These are phyloP conservation scores for Paxillus involutus DNA, from an alignment of 768 basidiomycete genomes.

Conservation along the genomic window DNA sequence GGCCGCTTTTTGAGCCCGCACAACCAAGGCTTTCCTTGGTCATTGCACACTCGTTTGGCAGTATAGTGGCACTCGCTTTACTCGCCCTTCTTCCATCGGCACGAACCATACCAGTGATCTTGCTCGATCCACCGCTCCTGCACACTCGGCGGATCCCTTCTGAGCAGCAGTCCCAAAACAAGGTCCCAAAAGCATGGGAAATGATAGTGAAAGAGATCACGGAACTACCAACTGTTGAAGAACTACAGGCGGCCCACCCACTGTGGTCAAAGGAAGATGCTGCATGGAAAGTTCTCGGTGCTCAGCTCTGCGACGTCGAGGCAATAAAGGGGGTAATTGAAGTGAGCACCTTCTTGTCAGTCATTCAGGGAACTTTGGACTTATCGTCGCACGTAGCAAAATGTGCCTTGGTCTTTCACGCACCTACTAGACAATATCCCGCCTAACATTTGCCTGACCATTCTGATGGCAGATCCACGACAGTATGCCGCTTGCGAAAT, in stretches of 20 bases:
- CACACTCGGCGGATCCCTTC: not conserved
- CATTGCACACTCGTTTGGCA: conserved; percentile 24
- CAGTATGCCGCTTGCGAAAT: not conserved
- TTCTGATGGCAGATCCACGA: conserved; percentile 15
- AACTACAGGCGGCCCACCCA: not conserved
- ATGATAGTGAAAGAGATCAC: not conserved
- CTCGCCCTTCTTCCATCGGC: conserved; percentile 13
- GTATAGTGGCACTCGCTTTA: conserved; percentile 9
- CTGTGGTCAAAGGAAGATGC: conserved; percentile 5
- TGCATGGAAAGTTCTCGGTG: not conserved
- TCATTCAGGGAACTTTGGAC: not conserved
- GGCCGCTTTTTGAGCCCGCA: conserved; percentile 3
- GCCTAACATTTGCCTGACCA: conserved; percentile 7
- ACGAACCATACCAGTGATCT: conserved; percentile 9
- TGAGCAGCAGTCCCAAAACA: not conserved
- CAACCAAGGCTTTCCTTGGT: conserved; percentile 8
- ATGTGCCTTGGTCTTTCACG: conserved; percentile 21
- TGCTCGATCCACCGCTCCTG: conserved; percentile 19
- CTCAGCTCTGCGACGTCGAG: conserved; percentile 6
- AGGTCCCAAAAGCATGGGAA: not conserved
- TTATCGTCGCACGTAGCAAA: conserved; percentile 14
- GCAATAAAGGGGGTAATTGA: conserved; percentile 9
- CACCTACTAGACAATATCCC: conserved; percentile 3
- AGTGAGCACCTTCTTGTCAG: conserved; percentile 1
- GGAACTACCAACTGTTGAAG: not conserved